These are phyloP conservation scores for Phytophthora fragariaefolia DNA, from an alignment of 352 stramenopile genomes.

Conservation along the genomic window DNA sequence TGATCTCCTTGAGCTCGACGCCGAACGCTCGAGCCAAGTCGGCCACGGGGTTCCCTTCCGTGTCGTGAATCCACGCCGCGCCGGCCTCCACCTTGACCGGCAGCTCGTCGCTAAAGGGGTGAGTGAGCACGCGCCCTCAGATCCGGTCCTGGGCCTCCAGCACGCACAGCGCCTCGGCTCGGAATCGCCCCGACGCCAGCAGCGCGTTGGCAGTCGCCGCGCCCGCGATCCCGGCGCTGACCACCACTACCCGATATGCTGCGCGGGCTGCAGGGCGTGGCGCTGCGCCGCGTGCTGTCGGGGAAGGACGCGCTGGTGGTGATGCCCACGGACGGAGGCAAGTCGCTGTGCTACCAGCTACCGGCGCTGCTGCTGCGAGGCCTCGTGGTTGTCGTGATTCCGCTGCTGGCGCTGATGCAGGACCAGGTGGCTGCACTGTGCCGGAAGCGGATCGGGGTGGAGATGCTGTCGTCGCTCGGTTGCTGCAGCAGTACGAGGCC, in stretches of 20 bases:
- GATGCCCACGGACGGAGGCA: slow-evolving; percentile 97
- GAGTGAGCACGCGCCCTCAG: slow-evolving; percentile 55
- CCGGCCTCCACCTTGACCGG: slow-evolving; percentile 54
- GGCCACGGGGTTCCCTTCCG: slow-evolving; percentile 46
- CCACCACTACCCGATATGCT: slow-evolving; percentile 50
- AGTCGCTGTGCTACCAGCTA: slow-evolving; percentile 98
- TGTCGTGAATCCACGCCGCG: slow-evolving; percentile 65
- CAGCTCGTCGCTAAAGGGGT: slow-evolving; percentile 44
- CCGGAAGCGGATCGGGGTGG: slow-evolving; percentile 47
- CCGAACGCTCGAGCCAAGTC: slow-evolving; percentile 42
- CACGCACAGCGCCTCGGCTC: slow-evolving; percentile 41
- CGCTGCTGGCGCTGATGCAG: slow-evolving; percentile 90
- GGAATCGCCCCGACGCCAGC: slow-evolving; percentile 34
- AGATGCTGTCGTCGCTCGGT: slow-evolving; percentile 51
- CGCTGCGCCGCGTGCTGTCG: slow-evolving; percentile 50
- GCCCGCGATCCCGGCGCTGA: slow-evolving; percentile 55
- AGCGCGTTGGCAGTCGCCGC: slow-evolving; percentile 48
- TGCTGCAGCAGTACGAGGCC: slow-evolving; percentile 31
- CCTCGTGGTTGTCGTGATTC: slow-evolving; percentile 89
- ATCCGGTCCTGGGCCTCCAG: slow-evolving; percentile 55
- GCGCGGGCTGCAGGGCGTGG: slow-evolving; percentile 50
- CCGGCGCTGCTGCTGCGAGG: slow-evolving; percentile 70
- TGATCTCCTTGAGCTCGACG: slow-evolving; percentile 54
- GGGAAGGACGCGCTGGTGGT: slow-evolving; percentile 84
- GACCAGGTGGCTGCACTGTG: slow-evolving; percentile 84